These are phyloP conservation scores for Xylaria sp. DNA, from an alignment of 2,329 filamentous ascomycete genomes.

Conservation along the genomic window DNA sequence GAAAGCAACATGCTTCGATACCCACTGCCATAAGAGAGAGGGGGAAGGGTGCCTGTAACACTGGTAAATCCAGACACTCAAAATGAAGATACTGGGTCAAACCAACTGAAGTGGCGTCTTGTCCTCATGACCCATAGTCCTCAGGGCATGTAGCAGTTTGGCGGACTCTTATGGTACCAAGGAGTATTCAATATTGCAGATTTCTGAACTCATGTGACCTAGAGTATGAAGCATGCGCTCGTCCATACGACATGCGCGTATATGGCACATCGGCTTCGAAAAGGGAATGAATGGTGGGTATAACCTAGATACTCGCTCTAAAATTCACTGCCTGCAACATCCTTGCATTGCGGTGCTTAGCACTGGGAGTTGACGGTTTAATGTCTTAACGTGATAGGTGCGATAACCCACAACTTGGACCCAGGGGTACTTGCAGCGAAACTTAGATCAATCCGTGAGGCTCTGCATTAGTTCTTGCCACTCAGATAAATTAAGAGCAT, in stretches of 20 bases:
- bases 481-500: background rate
- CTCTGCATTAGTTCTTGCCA: background rate
- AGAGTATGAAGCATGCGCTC: background rate
- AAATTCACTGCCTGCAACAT: background rate
- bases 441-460: slow-evolving; percentile 1
- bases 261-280: background rate
- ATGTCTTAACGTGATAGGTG: background rate
- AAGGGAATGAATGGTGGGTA: background rate
- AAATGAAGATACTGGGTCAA: background rate
- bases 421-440: background rate
- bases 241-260: background rate
- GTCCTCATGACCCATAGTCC: background rate
- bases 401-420: background rate
- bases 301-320: background rate
- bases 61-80: background rate
- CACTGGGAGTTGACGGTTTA: background rate
- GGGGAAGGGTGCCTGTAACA: no score
- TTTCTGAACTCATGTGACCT: background rate
- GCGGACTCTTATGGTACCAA: background rate
- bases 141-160: background rate
- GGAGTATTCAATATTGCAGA: background rate
- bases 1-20: background rate
- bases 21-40: background rate
- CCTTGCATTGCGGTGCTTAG: background rate
- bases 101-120: background rate